Base-by-base conservation (phyloP, 176 grass and related monocot species). In the Avena eriantha region DNA sequence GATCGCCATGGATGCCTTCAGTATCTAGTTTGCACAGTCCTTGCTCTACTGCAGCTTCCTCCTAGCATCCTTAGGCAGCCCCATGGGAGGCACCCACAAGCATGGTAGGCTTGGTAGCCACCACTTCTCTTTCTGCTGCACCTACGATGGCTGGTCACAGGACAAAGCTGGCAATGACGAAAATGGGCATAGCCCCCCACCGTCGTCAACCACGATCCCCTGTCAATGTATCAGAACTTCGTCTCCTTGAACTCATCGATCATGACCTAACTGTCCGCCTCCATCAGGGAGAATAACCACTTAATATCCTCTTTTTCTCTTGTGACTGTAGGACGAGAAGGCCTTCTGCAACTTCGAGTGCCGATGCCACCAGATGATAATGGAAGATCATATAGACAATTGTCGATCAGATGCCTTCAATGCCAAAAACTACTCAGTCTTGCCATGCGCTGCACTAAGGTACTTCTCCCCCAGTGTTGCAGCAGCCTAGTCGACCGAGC, bases 51-150 rank as follows among this genome's bases (percentile, higher is more conserved):
- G 94, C 87, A 99, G 74, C 80, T 92, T 94, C 89, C 93, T 99
- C 88, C 97, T 86, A 19, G 90, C 89, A 59, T 89, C 97, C 82
- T 96, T 92, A 0, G 97, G 92, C 5, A 96, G 76, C 35, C 97
- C 97, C 82, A 88, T 94, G 58, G 92, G 85, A 3, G 92, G 94
- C 47, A 99, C 97, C 10, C 94, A 69, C 4, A 94, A 94, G 84
- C 88, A 94, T n/a, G n/a, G n/a, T n/a, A n/a, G n/a, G n/a, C n/a
- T n/a, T 0, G 97, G 97, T 74, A 99, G 73, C 97, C 97, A 99
- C 97, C 97, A 99, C 83, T 99, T 99, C 22, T 99, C 97, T 67
- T 99, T 94, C 90, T 99, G 97, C 80, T 94, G 84, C 76, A 96
- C 88, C 12, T 94, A 94, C 7, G 97, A 94, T 10, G 90, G 85